Percentiles rank a stretch among this genome's conserved stretches.
These are phyloP conservation scores for Talaromyces stipitatus DNA, from an alignment of 495 filamentous ascomycete genomes.

Conservation along the genomic window DNA sequence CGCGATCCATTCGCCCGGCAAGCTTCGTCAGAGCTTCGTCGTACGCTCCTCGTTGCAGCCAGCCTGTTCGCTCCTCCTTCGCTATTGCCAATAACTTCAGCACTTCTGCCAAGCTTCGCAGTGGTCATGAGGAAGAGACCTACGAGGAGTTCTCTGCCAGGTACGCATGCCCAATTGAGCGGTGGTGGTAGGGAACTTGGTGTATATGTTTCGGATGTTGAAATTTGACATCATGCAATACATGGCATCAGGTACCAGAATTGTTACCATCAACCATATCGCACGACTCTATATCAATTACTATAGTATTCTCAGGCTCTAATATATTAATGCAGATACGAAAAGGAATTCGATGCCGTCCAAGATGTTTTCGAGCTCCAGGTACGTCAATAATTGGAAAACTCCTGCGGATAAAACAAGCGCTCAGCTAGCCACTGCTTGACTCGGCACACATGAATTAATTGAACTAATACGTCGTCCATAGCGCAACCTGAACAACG, in stretches of 20 bases:
- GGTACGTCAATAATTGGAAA: conserved; percentile 62
- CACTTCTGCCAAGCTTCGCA: conserved; percentile 52
- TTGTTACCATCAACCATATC: background rate
- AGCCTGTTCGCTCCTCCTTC: conserved; percentile 28
- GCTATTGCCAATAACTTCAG: conserved; percentile 56
- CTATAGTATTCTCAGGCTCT: background rate
- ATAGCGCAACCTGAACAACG: conserved; percentile 99
- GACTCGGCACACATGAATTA: background rate
- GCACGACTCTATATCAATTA: background rate
- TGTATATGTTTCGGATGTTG: background rate
- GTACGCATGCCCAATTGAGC: conserved; percentile 50
- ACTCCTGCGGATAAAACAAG: background rate
- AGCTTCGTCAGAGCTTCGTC: conserved; percentile 45
- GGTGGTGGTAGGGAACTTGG: conserved; percentile 5
- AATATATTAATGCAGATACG: conserved; percentile 60
- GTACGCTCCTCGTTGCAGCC: conserved; percentile 53
- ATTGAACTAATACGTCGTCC: background rate
- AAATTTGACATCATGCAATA: background rate
- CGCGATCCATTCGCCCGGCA: conserved; percentile 56
- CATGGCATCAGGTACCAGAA: background rate
- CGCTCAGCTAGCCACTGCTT: background rate
- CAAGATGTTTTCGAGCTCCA: conserved; percentile 99
- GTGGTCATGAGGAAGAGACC: conserved; percentile 75
- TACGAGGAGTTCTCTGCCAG: conserved; percentile 98
- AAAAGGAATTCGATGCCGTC: conserved; percentile 96